Conservation (phyloP, 225 moss, liverwort and hornwort genomes). For the Pseudisothecium myosuroides region DNA sequence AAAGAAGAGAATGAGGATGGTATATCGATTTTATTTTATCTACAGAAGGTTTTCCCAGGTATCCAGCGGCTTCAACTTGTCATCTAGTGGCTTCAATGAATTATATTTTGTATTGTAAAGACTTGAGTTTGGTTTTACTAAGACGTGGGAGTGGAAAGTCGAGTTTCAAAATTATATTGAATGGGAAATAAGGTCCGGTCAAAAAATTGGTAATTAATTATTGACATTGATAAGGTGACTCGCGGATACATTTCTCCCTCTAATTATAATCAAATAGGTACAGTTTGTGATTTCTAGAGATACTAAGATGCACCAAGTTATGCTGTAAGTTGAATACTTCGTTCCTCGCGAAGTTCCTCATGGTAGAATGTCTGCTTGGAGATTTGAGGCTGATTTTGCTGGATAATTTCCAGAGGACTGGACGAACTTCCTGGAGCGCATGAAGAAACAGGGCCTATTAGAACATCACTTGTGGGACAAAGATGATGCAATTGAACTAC, state of each 20-base stretch:
- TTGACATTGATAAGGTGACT: neutral
- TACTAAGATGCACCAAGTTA: neutral
- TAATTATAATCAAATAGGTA: neutral
- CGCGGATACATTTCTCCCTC: neutral
- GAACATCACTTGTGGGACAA: constrained; percentile 18
- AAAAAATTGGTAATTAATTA: neutral
- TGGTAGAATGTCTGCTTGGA: neutral
- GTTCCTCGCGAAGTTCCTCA: neutral
- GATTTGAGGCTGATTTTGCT: neutral
- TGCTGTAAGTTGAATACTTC: neutral
- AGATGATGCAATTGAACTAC: constrained; percentile 68
- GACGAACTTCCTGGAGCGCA: constrained; percentile 56
- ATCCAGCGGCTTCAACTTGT: neutral
- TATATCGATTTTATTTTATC: constrained; percentile 63
- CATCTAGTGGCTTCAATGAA: neutral
- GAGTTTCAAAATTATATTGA: neutral
- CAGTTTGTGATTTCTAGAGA: neutral
- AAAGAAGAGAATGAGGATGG: constrained; percentile 74
- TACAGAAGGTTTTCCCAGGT: constrained; percentile 81
- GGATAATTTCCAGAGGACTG: constrained; percentile 60
- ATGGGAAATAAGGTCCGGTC: neutral
- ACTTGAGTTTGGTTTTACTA: neutral
- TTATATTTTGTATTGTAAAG: neutral
- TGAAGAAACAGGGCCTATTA: constrained; percentile 30
- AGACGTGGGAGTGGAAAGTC: neutral